Evolutionary conservation across 192 early-diverging fungal species (phyloP), one percentile per base, ranked within the genome.

Genomic region (Nowakowskiella sp.): DNA sequence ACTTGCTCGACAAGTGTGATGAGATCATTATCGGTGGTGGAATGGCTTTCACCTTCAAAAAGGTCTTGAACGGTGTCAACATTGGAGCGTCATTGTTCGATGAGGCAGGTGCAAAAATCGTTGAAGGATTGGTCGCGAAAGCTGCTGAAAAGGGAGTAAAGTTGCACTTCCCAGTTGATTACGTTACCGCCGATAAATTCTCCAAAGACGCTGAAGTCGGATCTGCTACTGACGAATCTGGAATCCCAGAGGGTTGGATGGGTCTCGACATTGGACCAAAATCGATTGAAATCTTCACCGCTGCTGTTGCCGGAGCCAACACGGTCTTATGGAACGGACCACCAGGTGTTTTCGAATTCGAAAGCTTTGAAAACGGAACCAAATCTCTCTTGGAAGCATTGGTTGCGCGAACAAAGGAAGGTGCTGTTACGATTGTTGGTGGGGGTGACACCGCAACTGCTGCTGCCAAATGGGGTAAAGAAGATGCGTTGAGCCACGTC

Each of bases 291-390:
- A 59, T 71, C 56, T 94, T 89, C 66, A 46, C 62, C 29, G 59
- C 78, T 28, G 81, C 73, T 26, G 86, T 96, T 39, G 49, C 68
- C 52, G 53, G 62, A 10, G 72, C 91, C 61, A 94, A 93, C 80
- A 98, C 92, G 32, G 90, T 98, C 44, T 79, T 98, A 51, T 98
- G 94, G 94, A 97, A 97, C 73, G 94, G 93, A 4, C 93, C 92
- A 42, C 82, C 89, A 61, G 94, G 94, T 61, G 94, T 98, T 30
- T 98, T 98, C 71, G 94, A 98, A 77, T 94, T 88, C 66, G 88
- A 79, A n/a, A 88, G 84, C 62, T 98, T 98, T 64, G 84, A 86
- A 16, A 59, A 54, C 1, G 92, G 94, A 45, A 94, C 94, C 53
- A 87, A 83, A 70, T 52, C 71, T 24, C 76, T 83, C 27, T 73